Percentiles rank a stretch among this genome's conserved stretches.
Evolutionary conservation across 2,329 filamentous ascomycete genomes (phyloP).

Genomic region (Fusarium sp.): DNA sequence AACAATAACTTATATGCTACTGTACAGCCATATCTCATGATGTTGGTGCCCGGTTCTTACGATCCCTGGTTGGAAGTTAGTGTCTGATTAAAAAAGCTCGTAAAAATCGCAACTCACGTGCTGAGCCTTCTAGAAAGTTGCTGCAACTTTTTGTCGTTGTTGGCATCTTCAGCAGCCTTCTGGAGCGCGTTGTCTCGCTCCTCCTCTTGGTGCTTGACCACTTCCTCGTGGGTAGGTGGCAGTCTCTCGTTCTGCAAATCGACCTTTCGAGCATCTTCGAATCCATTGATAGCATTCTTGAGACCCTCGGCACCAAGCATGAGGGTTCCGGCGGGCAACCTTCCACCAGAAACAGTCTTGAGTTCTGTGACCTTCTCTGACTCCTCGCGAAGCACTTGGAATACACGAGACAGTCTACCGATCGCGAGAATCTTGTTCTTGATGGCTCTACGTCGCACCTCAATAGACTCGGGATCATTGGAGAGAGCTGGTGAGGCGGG

Average conservation of each 20-base stretch:
- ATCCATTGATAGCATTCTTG: conserved; percentile 96
- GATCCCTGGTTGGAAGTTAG: conserved; percentile 37
- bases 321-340: conserved; percentile 91
- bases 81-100: background rate
- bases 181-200: conserved; percentile 85
- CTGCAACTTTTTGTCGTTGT: conserved; percentile 89
- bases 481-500: conserved; percentile 76
- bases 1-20: conserved; percentile 44
- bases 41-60: conserved; percentile 45
- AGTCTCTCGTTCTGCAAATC: conserved; percentile 96
- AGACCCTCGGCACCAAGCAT: conserved; percentile 99
- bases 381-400: conserved; percentile 97
- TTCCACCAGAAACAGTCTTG: conserved; percentile 94
- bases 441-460: conserved; percentile 95
- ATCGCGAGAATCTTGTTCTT: conserved; percentile 99
- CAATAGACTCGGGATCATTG: conserved; percentile 84
- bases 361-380: conserved; percentile 96
- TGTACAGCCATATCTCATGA: conserved; percentile 43
- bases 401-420: conserved; percentile 93
- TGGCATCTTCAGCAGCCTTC: conserved; percentile 86
- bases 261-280: conserved; percentile 96
- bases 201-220: conserved; percentile 82
- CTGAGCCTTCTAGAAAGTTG: conserved; percentile 90
- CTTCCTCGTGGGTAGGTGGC: conserved; percentile 92
- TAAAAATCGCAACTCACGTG: conserved; percentile 70